Base-by-base conservation (phyloP, 345 rosid species). In the Lumnitzera littorea region DNA sequence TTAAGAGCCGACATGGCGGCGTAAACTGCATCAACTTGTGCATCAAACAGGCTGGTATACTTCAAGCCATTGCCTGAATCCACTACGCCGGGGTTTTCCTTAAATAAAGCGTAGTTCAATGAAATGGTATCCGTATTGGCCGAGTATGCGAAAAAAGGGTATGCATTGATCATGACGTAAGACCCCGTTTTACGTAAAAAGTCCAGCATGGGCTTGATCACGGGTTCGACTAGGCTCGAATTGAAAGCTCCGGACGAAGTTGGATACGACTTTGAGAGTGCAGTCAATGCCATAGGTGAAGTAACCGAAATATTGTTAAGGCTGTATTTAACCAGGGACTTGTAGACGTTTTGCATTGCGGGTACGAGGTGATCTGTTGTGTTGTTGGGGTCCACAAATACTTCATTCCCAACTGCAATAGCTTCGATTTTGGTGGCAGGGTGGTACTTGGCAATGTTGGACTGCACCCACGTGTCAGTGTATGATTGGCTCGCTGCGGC, bases 331-430 rank as follows among this genome's bases (percentile, higher is more conserved):
- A 74, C 77, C 0, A 94, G 72, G 6, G 99, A 87, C 27, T 71
- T 79, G 23, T 81, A 72, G 3, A 94, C 61, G 51, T 88, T 87
- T 50, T 64, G 86, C 96, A 90, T 90, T 59, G 99, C 99, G 3
- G 96, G 81, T 0, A 94, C 91, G 51, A 94, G 88, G 64, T 25
- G 83, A 46, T 46, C 15, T 12, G 90, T 89, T 6, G 84, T 88
- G 79, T 89, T 84, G 2, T 74, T 77, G 0, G 89, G 85, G 63
- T 84, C 97, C 50, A 71, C 97, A 60, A 94, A 90, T 1, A 90
- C 95, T 64, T 94, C 99, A 59, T 94, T 94, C 0, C 99, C 99
- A 0, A 94, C 87, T 1, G 96, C 91, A 55, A 94, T 78, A 46
- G 95, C 88, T 77, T 81, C 91, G 49, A 94, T 86, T 41, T 72